A percentile compares a stretch with the other conserved stretches of the same genome.
These are phyloP conservation scores for Triticum timopheevii DNA, from an alignment of 176 grass and related monocot species.

Conservation along the genomic window DNA sequence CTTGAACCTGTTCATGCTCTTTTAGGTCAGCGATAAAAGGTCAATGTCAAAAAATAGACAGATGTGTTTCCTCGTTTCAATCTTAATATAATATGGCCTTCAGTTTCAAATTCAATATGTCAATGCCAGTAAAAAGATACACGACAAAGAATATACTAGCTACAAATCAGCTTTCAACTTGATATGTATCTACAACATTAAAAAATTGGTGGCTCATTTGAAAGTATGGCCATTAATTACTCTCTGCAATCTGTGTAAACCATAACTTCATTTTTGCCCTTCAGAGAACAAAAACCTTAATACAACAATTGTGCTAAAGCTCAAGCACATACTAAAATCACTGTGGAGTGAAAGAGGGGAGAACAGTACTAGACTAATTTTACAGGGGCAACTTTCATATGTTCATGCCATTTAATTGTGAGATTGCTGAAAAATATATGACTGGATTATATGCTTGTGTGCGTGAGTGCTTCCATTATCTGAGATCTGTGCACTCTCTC, in stretches of 20 bases:
- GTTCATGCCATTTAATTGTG: background rate
- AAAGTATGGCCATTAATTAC: background rate
- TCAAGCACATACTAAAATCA: background rate
- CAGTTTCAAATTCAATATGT: background rate
- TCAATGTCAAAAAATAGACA: background rate
- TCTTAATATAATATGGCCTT: background rate
- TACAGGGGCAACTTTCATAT: background rate
- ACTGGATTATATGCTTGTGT: background rate
- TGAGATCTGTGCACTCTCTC: background rate
- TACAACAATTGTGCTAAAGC: background rate
- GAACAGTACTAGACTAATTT: background rate
- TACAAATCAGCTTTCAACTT: conserved; percentile 13
- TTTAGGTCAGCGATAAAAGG: background rate
- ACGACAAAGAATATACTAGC: background rate
- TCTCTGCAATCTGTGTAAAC: background rate
- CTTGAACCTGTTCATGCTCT: background rate
- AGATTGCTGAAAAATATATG: background rate
- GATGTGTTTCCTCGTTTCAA: background rate
- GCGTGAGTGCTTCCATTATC: background rate
- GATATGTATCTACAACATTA: background rate
- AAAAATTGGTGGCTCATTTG: background rate
- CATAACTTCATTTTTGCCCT: background rate
- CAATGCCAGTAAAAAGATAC: background rate
- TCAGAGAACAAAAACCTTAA: background rate
- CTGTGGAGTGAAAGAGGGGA: background rate